Evolutionary conservation across 176 grass and related monocot species (phyloP).

Genomic region (Secale cereale): DNA sequence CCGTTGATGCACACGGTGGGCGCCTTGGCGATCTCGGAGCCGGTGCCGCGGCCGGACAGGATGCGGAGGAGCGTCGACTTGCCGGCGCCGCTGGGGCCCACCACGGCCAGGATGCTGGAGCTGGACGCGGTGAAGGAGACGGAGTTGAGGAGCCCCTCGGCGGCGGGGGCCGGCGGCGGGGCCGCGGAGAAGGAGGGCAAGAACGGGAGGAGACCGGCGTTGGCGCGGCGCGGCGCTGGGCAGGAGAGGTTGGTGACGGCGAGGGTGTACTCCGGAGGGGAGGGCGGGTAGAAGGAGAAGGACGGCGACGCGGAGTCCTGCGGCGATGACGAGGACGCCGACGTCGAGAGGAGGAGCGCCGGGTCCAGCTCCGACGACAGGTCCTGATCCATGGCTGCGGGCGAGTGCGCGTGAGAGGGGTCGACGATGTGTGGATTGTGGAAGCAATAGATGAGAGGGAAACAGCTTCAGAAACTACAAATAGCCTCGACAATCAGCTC

Average conservation of each 20-base stretch:
- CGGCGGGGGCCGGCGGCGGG: too few species aligned
- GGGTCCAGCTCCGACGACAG: slow-evolving; percentile 67
- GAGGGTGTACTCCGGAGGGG: slow-evolving; percentile 49
- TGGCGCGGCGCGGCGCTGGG: slow-evolving; percentile 24
- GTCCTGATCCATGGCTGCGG: slow-evolving; percentile 54
- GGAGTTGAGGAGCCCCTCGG: slow-evolving; percentile 43
- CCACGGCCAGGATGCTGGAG: slow-evolving; percentile 73
- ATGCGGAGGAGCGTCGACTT: slow-evolving; percentile 90
- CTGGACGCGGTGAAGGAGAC: slow-evolving; percentile 71
- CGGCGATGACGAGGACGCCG: slow-evolving; percentile 59
- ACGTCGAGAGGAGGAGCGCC: slow-evolving; percentile 53
- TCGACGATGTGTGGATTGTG: neutral
- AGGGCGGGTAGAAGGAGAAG: slow-evolving; percentile 67
- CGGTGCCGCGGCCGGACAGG: slow-evolving; percentile 65
- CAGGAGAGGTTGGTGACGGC: slow-evolving; percentile 57
- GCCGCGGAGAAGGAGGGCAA: neutral
- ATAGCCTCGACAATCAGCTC: neutral
- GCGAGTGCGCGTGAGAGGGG: neutral
- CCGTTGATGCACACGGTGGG: slow-evolving; percentile 46
- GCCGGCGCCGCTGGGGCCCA: slow-evolving; percentile 79
- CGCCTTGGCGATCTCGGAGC: slow-evolving; percentile 33
- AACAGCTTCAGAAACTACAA: slow-evolving; percentile 1
- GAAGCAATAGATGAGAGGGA: neutral
- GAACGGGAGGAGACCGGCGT: slow-evolving; percentile 5
- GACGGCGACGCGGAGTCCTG: slow-evolving; percentile 64